phyloP scores from a whole-genome alignment of 129 eudicot species.

The Chrysanthemum seticuspe region DNA sequence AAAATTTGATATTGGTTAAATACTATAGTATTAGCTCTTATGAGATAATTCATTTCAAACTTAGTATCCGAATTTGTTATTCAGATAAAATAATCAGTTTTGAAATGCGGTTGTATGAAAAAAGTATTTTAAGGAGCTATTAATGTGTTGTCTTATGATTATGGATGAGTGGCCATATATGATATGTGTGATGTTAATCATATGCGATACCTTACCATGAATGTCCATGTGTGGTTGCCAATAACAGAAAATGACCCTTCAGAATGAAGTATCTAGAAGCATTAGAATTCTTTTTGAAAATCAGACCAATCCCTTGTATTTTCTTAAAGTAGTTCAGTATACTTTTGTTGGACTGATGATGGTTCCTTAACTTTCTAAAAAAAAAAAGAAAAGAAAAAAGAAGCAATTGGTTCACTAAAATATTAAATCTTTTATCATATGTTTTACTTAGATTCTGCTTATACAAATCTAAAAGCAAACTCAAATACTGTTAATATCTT shows the following conservation, averaged over 20 bases:
- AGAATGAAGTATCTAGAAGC: conserved; percentile 9
- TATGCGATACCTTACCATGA: conserved; percentile 20
- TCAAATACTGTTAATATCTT: not conserved
- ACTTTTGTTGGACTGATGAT: not conserved
- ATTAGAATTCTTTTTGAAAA: conserved; percentile 2
- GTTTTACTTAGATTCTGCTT: not conserved
- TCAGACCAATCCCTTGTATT: not conserved
- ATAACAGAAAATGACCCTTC: conserved; percentile 23
- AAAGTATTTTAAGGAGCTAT: too few species aligned
- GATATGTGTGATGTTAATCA: conserved; percentile 11
- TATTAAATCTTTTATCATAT: not conserved
- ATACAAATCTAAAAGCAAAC: not conserved
- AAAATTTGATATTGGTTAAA: too few species aligned
- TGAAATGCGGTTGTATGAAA: conserved; percentile 16
- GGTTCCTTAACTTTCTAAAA: not conserved
- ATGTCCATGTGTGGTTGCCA: conserved; percentile 27
- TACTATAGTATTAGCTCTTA: too few species aligned
- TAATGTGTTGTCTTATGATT: conserved; percentile 16
- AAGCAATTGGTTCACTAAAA: not conserved
- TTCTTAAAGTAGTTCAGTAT: conserved; percentile 6
- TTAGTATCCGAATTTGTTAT: too few species aligned
- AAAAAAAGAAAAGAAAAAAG: not conserved
- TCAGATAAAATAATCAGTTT: too few species aligned
- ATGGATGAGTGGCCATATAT: conserved; percentile 33
- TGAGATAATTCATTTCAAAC: too few species aligned